Conservation (phyloP, 2,329 filamentous ascomycete species). For the Aspergillus fijiensis region DNA sequence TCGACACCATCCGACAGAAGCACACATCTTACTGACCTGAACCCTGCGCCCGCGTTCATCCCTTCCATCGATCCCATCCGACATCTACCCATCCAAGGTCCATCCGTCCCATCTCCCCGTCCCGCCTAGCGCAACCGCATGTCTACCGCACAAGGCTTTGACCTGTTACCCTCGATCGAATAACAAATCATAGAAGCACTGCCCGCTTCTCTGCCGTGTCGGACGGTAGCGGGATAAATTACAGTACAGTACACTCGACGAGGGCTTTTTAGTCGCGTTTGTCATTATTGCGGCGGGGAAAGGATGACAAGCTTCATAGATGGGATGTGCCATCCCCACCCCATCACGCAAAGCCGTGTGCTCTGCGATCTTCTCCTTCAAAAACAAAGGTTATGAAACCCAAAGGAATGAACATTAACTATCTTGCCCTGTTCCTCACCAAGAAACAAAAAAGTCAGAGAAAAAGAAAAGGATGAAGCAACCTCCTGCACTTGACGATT, state of each 20-base stretch:
- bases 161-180: conserved; percentile 1
- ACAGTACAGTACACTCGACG: too few relatives aligned
- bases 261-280: too few relatives aligned
- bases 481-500: too few relatives aligned
- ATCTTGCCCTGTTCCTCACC: too few relatives aligned
- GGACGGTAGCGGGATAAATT: not conserved
- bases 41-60: not conserved
- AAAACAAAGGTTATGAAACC: too few relatives aligned
- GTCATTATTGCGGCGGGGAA: not conserved
- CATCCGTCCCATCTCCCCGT: not conserved
- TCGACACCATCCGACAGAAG: not conserved
- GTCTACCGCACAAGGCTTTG: conserved; percentile 1
- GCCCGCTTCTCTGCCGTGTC: not conserved
- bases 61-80: not conserved
- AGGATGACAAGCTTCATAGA: not conserved
- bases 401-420: too few relatives aligned
- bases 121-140: not conserved
- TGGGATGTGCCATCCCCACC: too few relatives aligned
- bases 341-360: too few relatives aligned
- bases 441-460: too few relatives aligned
- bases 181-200: not conserved
- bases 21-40: not conserved
- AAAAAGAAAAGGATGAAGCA: too few relatives aligned
- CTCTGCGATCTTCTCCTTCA: too few relatives aligned
- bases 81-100: not conserved